These are phyloP conservation scores for Coemansia sp. DNA, from an alignment of 192 early-diverging fungal species.

Conservation along the genomic window DNA sequence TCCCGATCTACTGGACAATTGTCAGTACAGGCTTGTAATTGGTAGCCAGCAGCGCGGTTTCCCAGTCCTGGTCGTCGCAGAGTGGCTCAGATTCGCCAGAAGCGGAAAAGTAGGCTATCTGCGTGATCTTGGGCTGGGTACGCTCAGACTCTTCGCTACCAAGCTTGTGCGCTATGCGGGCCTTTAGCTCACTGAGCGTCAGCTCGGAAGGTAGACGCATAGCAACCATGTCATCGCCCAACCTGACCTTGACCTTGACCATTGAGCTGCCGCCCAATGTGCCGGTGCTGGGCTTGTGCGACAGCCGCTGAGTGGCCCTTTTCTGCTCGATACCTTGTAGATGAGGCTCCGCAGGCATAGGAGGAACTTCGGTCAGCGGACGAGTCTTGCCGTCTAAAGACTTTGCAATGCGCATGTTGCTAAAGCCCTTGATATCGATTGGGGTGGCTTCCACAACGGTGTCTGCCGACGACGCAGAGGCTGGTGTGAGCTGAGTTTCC, in stretches of 20 bases:
- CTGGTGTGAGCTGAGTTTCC: conserved; percentile 33
- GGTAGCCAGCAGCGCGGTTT: conserved; percentile 31
- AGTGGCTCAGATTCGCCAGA: conserved; percentile 45
- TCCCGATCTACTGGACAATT: conserved; percentile 25
- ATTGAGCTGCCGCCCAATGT: conserved; percentile 22
- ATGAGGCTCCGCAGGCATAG: conserved; percentile 51
- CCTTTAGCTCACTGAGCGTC: conserved; percentile 59
- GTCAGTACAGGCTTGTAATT: conserved; percentile 52
- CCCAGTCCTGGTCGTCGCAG: conserved; percentile 48
- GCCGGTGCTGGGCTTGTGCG: conserved; percentile 41
- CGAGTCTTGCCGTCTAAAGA: conserved; percentile 7
- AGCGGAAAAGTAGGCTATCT: conserved; percentile 52
- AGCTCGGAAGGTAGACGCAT: conserved; percentile 66
- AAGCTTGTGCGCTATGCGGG: conserved; percentile 65
- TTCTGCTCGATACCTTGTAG: background rate
- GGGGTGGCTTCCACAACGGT: conserved; percentile 33
- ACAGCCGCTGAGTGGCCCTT: conserved; percentile 33
- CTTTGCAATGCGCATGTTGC: conserved; percentile 16
- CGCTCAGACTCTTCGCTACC: conserved; percentile 18
- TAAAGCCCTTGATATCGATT: conserved; percentile 11
- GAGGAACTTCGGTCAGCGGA: conserved; percentile 19
- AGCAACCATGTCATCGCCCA: conserved; percentile 72
- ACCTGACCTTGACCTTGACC: conserved; percentile 75
- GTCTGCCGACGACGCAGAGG: conserved; percentile 42
- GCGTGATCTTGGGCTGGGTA: conserved; percentile 13